Evolutionary conservation across 2,329 filamentous ascomycete species (phyloP), one percentile per base, ranked within the genome.

Genomic region (Chlorencoelia australis): DNA sequence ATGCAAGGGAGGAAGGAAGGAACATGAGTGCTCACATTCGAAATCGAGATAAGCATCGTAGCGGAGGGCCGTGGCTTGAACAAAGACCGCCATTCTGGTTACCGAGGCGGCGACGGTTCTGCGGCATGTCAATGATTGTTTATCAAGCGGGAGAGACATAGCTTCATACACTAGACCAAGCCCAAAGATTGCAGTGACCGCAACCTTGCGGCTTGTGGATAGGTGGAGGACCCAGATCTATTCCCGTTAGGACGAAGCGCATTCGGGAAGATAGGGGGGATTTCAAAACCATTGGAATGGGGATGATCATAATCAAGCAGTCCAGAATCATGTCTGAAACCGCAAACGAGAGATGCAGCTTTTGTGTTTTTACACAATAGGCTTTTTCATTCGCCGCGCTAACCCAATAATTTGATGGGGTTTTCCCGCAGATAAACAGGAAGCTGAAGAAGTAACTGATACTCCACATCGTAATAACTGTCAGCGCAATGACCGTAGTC

Each of bases 41-140:
- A 30, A 35, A 20, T 39, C 37, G 2, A 31, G 30, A 14, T 39
- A 16, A 1, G 32, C 20, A 8, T 39, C 37, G 17, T 39, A 39
- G 17, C 33, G 34, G 1, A 35, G 22, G 3, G 32, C 37, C 0
- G 25, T 39, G 3, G 32, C 37, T 31, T 39, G 19, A 8, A 35
- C 19, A 4, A 39, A 39, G 20, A 39, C 20, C 5, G 29, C 18
- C 37, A 39, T 39, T 11, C 32, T 30, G 0, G 28, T 21, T 7
- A 39, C 30, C 2, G 37, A 39, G 10, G 37, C 37, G 6, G 37
- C 37, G 3, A 39, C 28, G 5, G 37, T 39, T 4, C 37, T 39
- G 13, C 21, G 8, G 5, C 3, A 5, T 27, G 14, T 13, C 7
- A 3, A 27, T 19, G 13, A 29, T 10, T 35, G 37, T 16, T 24